Evolutionary conservation across 768 basidiomycete genomes (phyloP), one percentile per base, ranked within the genome.

Genomic region (Suillus brevipes): DNA sequence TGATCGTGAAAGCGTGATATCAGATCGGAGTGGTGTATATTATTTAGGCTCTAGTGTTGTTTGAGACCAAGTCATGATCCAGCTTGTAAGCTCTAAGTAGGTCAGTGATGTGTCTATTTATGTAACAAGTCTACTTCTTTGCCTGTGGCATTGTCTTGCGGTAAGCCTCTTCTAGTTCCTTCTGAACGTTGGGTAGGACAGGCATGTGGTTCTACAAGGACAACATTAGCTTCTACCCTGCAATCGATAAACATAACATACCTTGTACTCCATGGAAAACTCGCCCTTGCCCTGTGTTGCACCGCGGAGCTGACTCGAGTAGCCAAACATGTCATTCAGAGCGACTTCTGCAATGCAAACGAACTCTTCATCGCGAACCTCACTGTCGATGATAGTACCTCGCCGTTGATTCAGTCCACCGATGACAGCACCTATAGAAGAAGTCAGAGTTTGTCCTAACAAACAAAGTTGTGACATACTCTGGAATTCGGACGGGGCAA

Each of bases 261-360:
- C 89, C 83, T 92, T 92, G 73, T 87, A 89, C 69, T 89, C 88
- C 88, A 89, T 91, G 70, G 84, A 88, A 67, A 89, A 91, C 80
- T 91, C 89, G 70, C 95, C 95, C 82, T 99, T 99, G 72, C 97
- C 97, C 79, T 99, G 97, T 0, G 97, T 99, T 64, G 87, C 88
- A 4, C 97, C 97, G 64, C 97, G 88, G 53, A 99, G 82, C 70
- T 94, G 91, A 71, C 89, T 94, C 43, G 95, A 96, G 75, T 98
- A 98, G 20, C 94, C 93, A 74, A 99, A 99, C 97, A 99, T 99
- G 70, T 99, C 97, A 76, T 95, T 97, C 77, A 99, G 77, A 9
- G 94, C 89, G 14, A 99, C 96, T 73, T 98, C 97, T 25, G 94
- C 95, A 36, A 85, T 83, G 62, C 90, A 85, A 6, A 93, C 94